Evolutionary conservation across 169 alveolate genomes (phyloP).

Genomic region (Perkinsus olseni): DNA sequence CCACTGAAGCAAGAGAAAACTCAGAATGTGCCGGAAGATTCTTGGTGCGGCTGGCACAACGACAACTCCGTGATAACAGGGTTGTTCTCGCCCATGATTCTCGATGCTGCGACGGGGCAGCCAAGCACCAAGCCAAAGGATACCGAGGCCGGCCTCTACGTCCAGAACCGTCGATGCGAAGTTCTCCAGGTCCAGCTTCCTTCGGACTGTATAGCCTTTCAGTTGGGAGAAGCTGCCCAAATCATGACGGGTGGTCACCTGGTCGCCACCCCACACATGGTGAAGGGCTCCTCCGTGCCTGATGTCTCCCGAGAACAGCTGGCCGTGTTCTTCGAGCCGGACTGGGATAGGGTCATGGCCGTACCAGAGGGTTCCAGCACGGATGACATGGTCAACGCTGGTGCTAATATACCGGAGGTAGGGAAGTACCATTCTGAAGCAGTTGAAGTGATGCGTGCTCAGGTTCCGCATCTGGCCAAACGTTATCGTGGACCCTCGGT

Average conservation of each 20-base stretch:
- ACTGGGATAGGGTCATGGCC: not conserved
- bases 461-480: not conserved
- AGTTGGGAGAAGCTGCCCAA: conserved; percentile 55
- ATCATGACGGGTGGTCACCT: conserved; percentile 50
- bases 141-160: conserved; percentile 40
- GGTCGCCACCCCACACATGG: conserved; percentile 54
- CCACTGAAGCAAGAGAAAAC: not conserved
- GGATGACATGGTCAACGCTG: not conserved
- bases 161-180: conserved; percentile 38
- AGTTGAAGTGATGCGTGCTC: no score
- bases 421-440: no score
- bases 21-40: conserved; percentile 13
- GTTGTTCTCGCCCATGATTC: conserved; percentile 42
- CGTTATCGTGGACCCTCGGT: not conserved
- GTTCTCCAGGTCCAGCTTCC: conserved; percentile 27
- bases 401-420: not conserved
- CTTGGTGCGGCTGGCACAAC: conserved; percentile 64
- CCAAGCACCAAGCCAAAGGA: conserved; percentile 32
- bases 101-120: conserved; percentile 31
- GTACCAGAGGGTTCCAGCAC: not conserved
- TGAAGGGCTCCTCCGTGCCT: not conserved
- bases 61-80: conserved; percentile 54
- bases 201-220: conserved; percentile 38
- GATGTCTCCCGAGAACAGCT: not conserved
- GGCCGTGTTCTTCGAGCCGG: not conserved